Evolutionary conservation across 1,284 basidiomycete species (phyloP).

Genomic region (Gymnopus androsaceus): DNA sequence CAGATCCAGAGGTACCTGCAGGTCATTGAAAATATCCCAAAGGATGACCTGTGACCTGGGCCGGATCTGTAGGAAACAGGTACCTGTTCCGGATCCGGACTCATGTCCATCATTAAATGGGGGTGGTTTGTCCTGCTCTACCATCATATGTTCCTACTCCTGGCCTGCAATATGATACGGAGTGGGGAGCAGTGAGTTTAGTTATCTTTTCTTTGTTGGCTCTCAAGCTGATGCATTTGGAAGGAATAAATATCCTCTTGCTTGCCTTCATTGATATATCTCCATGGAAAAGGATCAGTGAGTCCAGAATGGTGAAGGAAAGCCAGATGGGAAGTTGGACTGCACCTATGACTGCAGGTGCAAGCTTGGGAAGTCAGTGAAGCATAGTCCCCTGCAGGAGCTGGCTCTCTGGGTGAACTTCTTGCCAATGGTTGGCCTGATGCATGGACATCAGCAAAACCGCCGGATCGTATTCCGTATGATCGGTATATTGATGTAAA

Average conservation of each 20-base stretch:
- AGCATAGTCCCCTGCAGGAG: conserved; percentile 6
- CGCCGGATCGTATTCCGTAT: conserved; percentile 25
- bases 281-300: not conserved
- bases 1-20: no score
- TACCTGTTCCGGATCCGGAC: no score
- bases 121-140: conserved; percentile 30
- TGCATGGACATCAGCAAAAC: conserved; percentile 27
- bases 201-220: not conserved
- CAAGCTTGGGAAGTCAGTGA: no score
- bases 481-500: no score
- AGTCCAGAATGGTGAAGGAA: conserved; percentile 17
- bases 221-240: not conserved
- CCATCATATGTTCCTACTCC: conserved; percentile 27
- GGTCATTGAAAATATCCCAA: no score
- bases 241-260: conserved; percentile 14
- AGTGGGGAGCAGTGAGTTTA: conserved; percentile 31
- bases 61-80: no score
- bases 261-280: conserved; percentile 8
- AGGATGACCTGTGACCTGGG: no score
- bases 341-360: conserved; percentile 23
- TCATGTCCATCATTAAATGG: no score
- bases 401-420: conserved; percentile 1
- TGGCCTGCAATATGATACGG: conserved; percentile 29
- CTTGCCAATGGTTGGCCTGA: conserved; percentile 9
- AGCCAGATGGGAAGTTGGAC: conserved; percentile 10